Conservation (phyloP, 257 asterid species). For the Gentiana dahurica region DNA sequence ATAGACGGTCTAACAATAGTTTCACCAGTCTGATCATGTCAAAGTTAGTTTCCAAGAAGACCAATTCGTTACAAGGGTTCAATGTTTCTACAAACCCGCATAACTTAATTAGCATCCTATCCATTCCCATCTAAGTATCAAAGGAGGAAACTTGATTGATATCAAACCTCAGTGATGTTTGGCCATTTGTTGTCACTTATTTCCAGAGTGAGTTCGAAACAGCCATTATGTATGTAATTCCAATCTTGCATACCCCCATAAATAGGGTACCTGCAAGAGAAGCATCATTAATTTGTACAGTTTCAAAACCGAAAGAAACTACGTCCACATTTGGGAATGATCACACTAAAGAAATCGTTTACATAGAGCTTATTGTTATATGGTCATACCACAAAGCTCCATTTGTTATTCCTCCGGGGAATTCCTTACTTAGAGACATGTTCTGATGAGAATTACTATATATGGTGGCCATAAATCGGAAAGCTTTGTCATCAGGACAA, state of each 20-base stretch:
- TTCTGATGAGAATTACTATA: conserved; percentile 81
- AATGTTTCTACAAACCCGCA: no score
- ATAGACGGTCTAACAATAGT: no score
- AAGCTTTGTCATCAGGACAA: conserved; percentile 85
- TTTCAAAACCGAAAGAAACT: no score
- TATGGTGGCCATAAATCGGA: conserved; percentile 59
- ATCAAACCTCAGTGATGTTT: conserved; percentile 60
- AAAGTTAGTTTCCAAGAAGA: no score
- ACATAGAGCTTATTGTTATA: conserved; percentile 4
- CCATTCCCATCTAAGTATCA: not conserved
- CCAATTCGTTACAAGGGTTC: no score
- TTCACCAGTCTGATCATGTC: no score
- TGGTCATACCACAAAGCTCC: conserved; percentile 78
- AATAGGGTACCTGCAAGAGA: conserved; percentile 74
- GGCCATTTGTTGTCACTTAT: conserved; percentile 97
- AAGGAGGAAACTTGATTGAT: conserved; percentile 3
- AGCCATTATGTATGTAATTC: conserved; percentile 67
- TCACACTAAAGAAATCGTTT: no score
- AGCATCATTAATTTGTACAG: not conserved
- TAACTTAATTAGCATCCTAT: not conserved
- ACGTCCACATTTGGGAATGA: no score
- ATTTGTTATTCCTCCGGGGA: conserved; percentile 84
- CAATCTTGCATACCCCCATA: conserved; percentile 99
- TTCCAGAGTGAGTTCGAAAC: conserved; percentile 93
- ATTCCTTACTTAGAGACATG: conserved; percentile 87